Percentiles rank a stretch among this genome's conserved stretches.
phyloP scores from a whole-genome alignment of 2,329 filamentous ascomycete genomes.

The Sporothrix pseudoabietina region DNA sequence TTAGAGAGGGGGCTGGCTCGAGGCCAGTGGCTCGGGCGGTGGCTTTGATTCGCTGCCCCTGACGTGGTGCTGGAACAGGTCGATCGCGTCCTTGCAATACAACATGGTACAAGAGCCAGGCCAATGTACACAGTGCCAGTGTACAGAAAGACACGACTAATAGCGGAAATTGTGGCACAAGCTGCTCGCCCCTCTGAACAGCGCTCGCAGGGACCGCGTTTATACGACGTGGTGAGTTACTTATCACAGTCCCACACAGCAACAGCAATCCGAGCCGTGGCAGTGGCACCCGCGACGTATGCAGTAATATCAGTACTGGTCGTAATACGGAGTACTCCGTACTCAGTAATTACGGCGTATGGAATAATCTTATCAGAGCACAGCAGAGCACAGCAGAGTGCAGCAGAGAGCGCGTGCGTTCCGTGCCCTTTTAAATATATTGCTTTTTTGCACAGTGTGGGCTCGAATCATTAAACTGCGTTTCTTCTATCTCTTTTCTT shows the following conservation, averaged over 20 bases:
- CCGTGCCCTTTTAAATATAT: neutral
- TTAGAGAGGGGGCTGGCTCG: constrained; percentile 29
- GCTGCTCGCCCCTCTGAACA: too few species aligned
- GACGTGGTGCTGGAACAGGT: constrained; percentile 14
- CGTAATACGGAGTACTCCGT: too few species aligned
- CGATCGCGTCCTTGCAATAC: neutral
- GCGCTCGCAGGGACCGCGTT: too few species aligned
- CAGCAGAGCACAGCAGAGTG: too few species aligned
- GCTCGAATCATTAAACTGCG: neutral
- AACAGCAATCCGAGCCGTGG: too few species aligned
- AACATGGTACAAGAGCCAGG: neutral
- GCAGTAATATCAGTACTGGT: too few species aligned
- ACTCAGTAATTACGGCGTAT: too few species aligned
- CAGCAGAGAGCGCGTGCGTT: neutral
- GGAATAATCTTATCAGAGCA: neutral
- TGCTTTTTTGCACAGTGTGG: neutral
- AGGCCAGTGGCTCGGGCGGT: constrained; percentile 23
- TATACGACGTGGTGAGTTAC: too few species aligned
- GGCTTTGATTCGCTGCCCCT: constrained; percentile 32
- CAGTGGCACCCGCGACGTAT: too few species aligned
- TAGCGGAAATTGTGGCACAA: neutral
- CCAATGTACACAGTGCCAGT: neutral
- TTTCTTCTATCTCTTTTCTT: too few species aligned
- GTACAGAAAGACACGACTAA: neutral
- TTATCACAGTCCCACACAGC: too few species aligned